Base-by-base conservation (phyloP, 805 yeast genomes). In the Candida awuae region DNA sequence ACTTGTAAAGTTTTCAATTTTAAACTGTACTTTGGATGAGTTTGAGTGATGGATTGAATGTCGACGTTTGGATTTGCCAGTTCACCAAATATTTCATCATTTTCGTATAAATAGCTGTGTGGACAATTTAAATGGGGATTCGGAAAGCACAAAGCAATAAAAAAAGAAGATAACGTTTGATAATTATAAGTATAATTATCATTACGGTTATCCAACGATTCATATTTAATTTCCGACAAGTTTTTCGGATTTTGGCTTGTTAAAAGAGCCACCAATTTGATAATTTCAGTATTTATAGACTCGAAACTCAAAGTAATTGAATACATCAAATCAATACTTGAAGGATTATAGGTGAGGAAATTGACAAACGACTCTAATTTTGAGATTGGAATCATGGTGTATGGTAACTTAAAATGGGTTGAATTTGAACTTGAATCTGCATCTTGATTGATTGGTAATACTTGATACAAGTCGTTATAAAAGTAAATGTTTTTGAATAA, bases 61-160 rank as follows among this genome's bases (percentile, higher is more conserved):
- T 23, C 10, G 35, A 20, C 13, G 14, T 23, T 12, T 25, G 29
- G 13, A 10, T 18, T 28, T 8, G 32, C 20, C 15, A 15, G 16
- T 14, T 19, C 16, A 15, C 32, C 42, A 15, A 32, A 13, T 15
- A 33, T 19, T 30, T 38, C 42, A 31, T 38, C 42, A 31, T 38
- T 38, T 34, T 38, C 42, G 27, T 38, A 38, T 22, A 38, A 25
- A 8, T n/a, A n/a, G n/a, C n/a, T n/a, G n/a, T n/a, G n/a, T n/a
- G n/a, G n/a, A n/a, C n/a, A n/a, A n/a, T n/a, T n/a, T n/a, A n/a
- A n/a, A n/a, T n/a, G n/a, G n/a, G n/a, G n/a, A n/a, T n/a, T n/a
- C n/a, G n/a, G n/a, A n/a, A n/a, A n/a, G n/a, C n/a, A n/a, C n/a
- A n/a, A n/a, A n/a, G n/a, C n/a, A n/a, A n/a, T n/a, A n/a, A n/a